Base-by-base conservation (phyloP, 2,329 filamentous ascomycete genomes). In the Colletotrichum sojae region DNA sequence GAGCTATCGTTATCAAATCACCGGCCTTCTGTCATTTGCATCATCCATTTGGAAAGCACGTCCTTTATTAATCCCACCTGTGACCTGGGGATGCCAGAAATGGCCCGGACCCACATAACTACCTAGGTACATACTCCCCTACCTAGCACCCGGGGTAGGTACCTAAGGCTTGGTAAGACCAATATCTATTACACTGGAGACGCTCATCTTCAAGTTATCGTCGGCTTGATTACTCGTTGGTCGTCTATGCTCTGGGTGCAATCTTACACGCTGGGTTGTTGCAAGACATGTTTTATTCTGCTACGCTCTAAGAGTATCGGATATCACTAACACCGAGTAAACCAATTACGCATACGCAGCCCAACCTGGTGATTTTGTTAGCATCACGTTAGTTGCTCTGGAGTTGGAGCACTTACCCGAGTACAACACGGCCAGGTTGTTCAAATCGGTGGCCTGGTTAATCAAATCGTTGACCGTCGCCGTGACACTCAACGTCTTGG, bases 401-500 rank as follows among this genome's bases (percentile, higher is more conserved):
- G 31, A 43, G 40, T 5, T 13, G 13, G 40, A 43, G 4, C 5
- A n/a, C 40, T 43, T 43, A 52, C 84, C 83, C 75, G 91, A 92
- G 83, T 95, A 99, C 74, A 99, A 82, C 49, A 98, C 91, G 2
- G 96, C 95, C 76, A 99, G 79, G 77, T 99, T 98, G 73, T 89
- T 89, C 83, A 97, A 95, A 80, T 99, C 96, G 2, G 92, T 95
- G 8, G 96, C 95, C 82, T 97, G 93, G 78, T 98, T 96, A 72
- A 99, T 99, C 72, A 99, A 82, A 77, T 99, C 96, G 76, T 98
- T 98, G 62, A 99, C 96, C 15, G 94, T 98, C 3, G 96, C 97
- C 63, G 92, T 93, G 18, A 97, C 95, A 78, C 95, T 99, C 77
- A 99, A 81, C 2, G 93, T 95, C 85, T 97, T 97, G 71, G 92